These are phyloP conservation scores for Elsinoe perseae DNA, from an alignment of 2,329 filamentous ascomycete species.

Conservation along the genomic window DNA sequence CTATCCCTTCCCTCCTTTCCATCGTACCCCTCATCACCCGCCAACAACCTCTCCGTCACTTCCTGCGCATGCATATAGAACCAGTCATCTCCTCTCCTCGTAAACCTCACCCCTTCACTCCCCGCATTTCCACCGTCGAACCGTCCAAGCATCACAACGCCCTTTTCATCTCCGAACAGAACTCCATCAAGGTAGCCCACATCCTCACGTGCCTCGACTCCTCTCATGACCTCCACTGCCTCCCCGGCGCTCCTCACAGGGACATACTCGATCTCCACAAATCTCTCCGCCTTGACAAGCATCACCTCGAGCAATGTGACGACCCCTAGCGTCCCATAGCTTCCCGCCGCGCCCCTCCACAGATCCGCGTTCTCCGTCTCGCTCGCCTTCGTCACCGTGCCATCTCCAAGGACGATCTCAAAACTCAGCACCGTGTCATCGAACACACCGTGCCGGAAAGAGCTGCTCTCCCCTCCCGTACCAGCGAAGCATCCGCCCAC, in stretches of 20 bases:
- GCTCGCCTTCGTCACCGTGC: constrained; percentile 46
- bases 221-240: constrained; percentile 43
- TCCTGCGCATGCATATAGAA: constrained; percentile 61
- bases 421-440: constrained; percentile 54
- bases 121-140: constrained; percentile 39
- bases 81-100: constrained; percentile 59
- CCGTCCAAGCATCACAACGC: constrained; percentile 55
- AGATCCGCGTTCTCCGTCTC: constrained; percentile 44
- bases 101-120: constrained; percentile 40
- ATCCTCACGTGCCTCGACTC: constrained; percentile 34
- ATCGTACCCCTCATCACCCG: not conserved
- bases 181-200: constrained; percentile 66
- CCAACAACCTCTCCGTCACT: constrained; percentile 14
- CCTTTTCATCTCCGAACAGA: constrained; percentile 48
- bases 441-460: constrained; percentile 59
- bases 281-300: constrained; percentile 46
- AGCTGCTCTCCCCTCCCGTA: constrained; percentile 59
- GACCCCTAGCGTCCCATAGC: constrained; percentile 54
- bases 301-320: constrained; percentile 54
- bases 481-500: constrained; percentile 60
- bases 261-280: constrained; percentile 56
- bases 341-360: constrained; percentile 52
- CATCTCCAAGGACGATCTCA: constrained; percentile 56
- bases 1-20: not conserved
- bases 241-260: constrained; percentile 45